Conservation (phyloP, 2,329 filamentous ascomycete genomes). For the Meredithiella fracta region DNA sequence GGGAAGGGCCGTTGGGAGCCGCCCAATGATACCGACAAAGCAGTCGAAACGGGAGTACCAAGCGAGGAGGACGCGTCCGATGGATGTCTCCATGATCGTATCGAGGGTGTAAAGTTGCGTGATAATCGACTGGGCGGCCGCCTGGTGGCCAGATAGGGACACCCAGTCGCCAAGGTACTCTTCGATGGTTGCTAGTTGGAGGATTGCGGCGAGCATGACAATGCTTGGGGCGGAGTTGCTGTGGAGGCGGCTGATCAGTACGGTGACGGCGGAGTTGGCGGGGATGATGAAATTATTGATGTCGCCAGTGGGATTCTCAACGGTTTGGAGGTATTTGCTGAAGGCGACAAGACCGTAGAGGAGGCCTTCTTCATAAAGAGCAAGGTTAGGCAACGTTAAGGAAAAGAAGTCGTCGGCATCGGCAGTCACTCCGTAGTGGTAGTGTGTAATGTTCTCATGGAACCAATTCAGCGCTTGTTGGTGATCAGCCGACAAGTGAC, state of each 20-base stretch:
- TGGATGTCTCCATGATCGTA: constrained; percentile 52
- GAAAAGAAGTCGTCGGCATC: constrained; percentile 60
- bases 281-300: constrained; percentile 73
- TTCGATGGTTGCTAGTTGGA: constrained; percentile 91
- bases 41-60: constrained; percentile 89
- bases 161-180: constrained; percentile 94
- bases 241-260: constrained; percentile 56
- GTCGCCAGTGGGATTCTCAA: constrained; percentile 53
- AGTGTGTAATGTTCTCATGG: constrained; percentile 56
- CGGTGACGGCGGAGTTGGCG: constrained; percentile 73
- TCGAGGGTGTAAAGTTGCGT: constrained; percentile 62
- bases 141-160: constrained; percentile 82
- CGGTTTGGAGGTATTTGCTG: constrained; percentile 67
- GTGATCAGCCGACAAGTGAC: constrained; percentile 49
- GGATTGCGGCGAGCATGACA: constrained; percentile 65
- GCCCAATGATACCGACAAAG: constrained; percentile 67
- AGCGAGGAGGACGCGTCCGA: constrained; percentile 56
- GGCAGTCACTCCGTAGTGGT: constrained; percentile 66
- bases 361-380: constrained; percentile 58
- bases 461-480: constrained; percentile 69
- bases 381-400: constrained; percentile 51
- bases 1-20: constrained; percentile 55
- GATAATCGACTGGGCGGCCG: constrained; percentile 70
- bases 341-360: constrained; percentile 80
- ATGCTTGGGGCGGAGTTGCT: constrained; percentile 54